Conservation (phyloP, 345 rosid genomes). For the Trapa bicornis region DNA sequence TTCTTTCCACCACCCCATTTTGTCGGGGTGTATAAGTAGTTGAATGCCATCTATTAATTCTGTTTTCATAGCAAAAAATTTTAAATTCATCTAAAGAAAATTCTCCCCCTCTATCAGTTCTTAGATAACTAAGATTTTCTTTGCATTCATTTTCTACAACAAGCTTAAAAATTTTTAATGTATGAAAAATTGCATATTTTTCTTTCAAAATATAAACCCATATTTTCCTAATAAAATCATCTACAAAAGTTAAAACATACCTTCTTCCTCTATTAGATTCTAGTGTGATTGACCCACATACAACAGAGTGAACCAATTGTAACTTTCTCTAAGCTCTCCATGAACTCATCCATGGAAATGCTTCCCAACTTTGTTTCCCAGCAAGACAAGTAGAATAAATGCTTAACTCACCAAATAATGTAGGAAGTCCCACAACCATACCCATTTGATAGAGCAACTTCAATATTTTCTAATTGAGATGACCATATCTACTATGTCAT, state of each 20-base stretch:
- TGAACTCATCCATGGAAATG: background rate
- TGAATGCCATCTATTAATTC: background rate
- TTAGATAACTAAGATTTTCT: background rate
- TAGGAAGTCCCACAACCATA: background rate
- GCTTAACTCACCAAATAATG: background rate
- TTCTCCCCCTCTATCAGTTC: background rate
- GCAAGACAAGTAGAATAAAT: background rate
- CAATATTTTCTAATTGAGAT: constrained; percentile 2
- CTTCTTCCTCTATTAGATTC: background rate
- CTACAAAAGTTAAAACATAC: background rate
- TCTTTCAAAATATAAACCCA: background rate
- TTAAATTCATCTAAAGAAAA: background rate
- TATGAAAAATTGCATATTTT: background rate
- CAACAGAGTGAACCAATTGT: background rate
- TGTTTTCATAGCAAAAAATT: background rate
- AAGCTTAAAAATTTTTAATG: background rate
- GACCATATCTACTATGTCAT: background rate
- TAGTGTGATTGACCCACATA: background rate
- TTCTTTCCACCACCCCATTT: background rate
- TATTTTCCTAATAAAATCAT: background rate
- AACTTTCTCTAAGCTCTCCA: background rate
- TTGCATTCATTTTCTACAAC: background rate
- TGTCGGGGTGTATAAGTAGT: background rate
- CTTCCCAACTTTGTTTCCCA: background rate
- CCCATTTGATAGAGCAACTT: constrained; percentile 1